Evolutionary conservation across 2,329 filamentous ascomycete species (phyloP).

Genomic region (Colletotrichum orchidophilum): DNA sequence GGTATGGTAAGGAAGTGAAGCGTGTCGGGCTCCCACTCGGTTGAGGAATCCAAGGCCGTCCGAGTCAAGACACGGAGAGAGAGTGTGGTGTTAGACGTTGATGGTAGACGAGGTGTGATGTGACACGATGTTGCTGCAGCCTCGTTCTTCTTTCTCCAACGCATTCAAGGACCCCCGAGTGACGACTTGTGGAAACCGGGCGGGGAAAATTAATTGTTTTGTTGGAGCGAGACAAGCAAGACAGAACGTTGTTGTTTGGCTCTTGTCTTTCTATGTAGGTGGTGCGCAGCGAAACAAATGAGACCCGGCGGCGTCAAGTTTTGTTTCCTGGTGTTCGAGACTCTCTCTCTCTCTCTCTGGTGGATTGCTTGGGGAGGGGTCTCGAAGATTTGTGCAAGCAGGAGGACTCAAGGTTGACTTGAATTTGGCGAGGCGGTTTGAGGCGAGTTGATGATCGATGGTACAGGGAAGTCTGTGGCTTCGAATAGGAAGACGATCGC

Average conservation of each 20-base stretch:
- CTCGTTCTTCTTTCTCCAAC: constrained; percentile 23
- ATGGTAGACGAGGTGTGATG: not conserved
- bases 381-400: constrained; percentile 14
- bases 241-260: constrained; percentile 9
- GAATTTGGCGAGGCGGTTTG: constrained; percentile 8
- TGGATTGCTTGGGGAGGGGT: not conserved
- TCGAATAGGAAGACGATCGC: constrained; percentile 31
- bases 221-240: not conserved
- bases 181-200: constrained; percentile 13
- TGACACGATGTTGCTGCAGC: constrained; percentile 25
- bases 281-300: constrained; percentile 12
- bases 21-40: constrained; percentile 2
- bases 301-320: not conserved
- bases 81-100: not conserved
- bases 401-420: constrained; percentile 13
- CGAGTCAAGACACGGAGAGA: constrained; percentile 15
- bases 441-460: constrained; percentile 19
- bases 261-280: not conserved
- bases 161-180: constrained; percentile 24
- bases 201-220: constrained; percentile 7
- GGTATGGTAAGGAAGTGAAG: constrained; percentile 6
- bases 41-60: not conserved
- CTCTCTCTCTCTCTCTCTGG: not conserved
- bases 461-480: constrained; percentile 33
- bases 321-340: constrained; percentile 3